Evolutionary conservation across 2,329 filamentous ascomycete species (phyloP).

Genomic region (Ambrosiella beaveri): DNA sequence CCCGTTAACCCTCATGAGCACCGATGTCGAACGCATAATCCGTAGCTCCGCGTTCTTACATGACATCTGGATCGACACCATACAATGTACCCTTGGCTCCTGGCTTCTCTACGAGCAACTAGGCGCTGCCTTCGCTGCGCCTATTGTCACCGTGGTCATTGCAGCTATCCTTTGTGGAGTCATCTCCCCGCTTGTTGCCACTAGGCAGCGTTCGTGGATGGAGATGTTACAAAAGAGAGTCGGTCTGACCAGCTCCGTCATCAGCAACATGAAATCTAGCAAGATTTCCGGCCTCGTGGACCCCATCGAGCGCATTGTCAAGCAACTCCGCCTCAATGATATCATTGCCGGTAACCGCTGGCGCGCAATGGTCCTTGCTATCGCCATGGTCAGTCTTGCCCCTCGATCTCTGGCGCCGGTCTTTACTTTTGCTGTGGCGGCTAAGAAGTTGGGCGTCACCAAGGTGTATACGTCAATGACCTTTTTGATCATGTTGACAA

Average conservation of each 20-base stretch:
- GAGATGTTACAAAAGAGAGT: constrained; percentile 21
- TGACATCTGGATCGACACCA: constrained; percentile 23
- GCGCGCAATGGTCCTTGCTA: constrained; percentile 20
- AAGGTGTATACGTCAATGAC: constrained; percentile 24
- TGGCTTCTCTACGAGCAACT: constrained; percentile 31
- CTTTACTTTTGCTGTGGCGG: constrained; percentile 19
- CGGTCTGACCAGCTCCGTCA: constrained; percentile 18
- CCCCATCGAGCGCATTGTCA: constrained; percentile 18
- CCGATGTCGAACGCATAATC: constrained; percentile 28
- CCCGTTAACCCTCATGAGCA: constrained; percentile 30
- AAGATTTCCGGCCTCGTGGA: constrained; percentile 16
- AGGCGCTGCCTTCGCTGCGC: constrained; percentile 29
- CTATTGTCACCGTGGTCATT: constrained; percentile 26
- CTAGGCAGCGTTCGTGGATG: constrained; percentile 22
- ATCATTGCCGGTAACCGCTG: constrained; percentile 18
- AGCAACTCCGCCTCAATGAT: constrained; percentile 18
- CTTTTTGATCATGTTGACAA: constrained; percentile 15
- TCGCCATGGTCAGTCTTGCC: constrained; percentile 21
- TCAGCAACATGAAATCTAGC: constrained; percentile 20
- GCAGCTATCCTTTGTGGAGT: constrained; percentile 13
- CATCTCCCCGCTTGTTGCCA: constrained; percentile 13
- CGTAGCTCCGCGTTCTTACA: constrained; percentile 22
- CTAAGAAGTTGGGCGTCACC: constrained; percentile 18
- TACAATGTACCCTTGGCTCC: constrained; percentile 28
- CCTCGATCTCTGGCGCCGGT: constrained; percentile 20